A percentile compares a stretch with the other conserved stretches of the same genome.
Conservation (phyloP, 2,329 filamentous ascomycete species). For the Helminthosporium solani region DNA sequence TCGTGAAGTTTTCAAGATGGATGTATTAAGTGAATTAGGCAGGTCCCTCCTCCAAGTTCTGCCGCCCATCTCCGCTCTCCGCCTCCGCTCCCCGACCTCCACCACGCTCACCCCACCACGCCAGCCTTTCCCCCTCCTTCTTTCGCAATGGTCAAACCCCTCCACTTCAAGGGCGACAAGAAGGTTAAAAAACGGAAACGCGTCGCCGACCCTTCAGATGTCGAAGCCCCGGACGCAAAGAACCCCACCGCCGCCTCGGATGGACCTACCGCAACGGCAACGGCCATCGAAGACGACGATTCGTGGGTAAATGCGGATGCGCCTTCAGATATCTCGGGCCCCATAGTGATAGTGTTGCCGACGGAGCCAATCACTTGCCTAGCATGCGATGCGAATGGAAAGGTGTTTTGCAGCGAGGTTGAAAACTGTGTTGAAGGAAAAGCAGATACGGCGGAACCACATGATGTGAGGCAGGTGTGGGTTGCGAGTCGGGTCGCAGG, state of each 20-base stretch:
- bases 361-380: conserved; percentile 72
- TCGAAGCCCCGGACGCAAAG: conserved; percentile 34
- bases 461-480: conserved; percentile 96
- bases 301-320: conserved; percentile 87
- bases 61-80: conserved; percentile 25
- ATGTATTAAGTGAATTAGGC: background rate
- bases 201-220: conserved; percentile 53
- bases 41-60: conserved; percentile 7
- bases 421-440: conserved; percentile 89
- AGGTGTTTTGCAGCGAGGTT: conserved; percentile 76
- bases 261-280: conserved; percentile 39
- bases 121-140: conserved; percentile 9
- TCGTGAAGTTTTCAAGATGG: no score
- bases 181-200: conserved; percentile 91
- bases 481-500: conserved; percentile 81
- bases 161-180: conserved; percentile 97
- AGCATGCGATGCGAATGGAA: conserved; percentile 82
- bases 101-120: background rate
- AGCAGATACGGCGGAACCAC: conserved; percentile 82
- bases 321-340: conserved; percentile 73
- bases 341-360: conserved; percentile 78
- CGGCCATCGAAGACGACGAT: conserved; percentile 66
- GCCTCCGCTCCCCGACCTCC: conserved; percentile 17
- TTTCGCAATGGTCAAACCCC: conserved; percentile 74
- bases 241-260: conserved; percentile 37